A percentile compares a stretch with the other conserved stretches of the same genome.
Conservation (phyloP, 1,284 basidiomycete species). For the Ganoderma lingzhi region DNA sequence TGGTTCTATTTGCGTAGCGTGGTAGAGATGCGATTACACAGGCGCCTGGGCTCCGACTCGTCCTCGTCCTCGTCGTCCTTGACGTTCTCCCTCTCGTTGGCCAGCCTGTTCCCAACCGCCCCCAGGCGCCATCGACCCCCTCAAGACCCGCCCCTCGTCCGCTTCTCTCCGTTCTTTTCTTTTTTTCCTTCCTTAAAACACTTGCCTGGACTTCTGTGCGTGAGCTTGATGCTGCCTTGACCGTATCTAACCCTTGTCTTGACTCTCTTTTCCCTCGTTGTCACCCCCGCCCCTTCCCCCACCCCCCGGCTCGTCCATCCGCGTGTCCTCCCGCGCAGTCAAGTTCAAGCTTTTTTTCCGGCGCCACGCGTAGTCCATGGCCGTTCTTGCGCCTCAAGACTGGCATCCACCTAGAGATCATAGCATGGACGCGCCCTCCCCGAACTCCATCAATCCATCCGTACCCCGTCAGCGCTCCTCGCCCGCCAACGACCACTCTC, state of each 20-base stretch:
- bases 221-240: conserved; percentile 34
- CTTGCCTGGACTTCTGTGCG: conserved; percentile 36
- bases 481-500: conserved; percentile 57
- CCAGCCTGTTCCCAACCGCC: conserved; percentile 30
- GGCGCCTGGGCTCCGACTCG: conserved; percentile 18
- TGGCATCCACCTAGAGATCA: conserved; percentile 71
- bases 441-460: conserved; percentile 47
- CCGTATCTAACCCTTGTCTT: conserved; percentile 36
- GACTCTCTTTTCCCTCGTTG: conserved; percentile 26
- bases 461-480: conserved; percentile 62
- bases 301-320: conserved; percentile 14
- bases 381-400: conserved; percentile 77
- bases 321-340: conserved; percentile 26
- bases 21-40: conserved; percentile 15
- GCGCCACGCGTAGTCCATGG: conserved; percentile 62
- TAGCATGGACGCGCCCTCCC: conserved; percentile 62
- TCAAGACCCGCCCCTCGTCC: conserved; percentile 19
- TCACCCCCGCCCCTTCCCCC: conserved; percentile 20
- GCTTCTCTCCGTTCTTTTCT: conserved; percentile 32
- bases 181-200: conserved; percentile 36
- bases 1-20: conserved; percentile 26
- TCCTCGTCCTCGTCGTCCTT: conserved; percentile 34
- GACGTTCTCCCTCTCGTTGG: conserved; percentile 41
- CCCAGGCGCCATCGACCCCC: conserved; percentile 32
- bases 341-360: conserved; percentile 27